These are phyloP conservation scores for Chalaropsis thielavioides DNA, from an alignment of 2,329 filamentous ascomycete genomes.

Conservation along the genomic window DNA sequence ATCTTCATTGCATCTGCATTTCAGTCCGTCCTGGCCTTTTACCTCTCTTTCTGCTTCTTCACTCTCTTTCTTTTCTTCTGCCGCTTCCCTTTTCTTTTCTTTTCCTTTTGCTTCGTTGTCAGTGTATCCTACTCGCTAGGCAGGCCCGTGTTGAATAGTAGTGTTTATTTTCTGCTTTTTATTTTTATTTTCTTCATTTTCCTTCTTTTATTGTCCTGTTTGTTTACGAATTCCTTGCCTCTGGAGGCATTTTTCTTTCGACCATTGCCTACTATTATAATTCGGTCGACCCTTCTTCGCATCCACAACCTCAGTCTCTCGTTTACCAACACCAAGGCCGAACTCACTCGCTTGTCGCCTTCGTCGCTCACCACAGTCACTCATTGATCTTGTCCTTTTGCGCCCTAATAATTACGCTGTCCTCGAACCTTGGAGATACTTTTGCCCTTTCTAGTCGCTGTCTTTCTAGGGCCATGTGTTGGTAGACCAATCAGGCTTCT, in stretches of 20 bases:
- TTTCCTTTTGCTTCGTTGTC: neutral
- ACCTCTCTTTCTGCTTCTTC: neutral
- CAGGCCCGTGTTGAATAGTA: constrained; percentile 12
- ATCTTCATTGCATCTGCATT: constrained; percentile 3
- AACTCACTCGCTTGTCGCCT: neutral
- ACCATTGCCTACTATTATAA: constrained; percentile 8
- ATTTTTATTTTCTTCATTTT: constrained; percentile 19
- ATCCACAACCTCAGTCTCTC: neutral
- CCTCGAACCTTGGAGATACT: neutral
- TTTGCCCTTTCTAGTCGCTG: neutral
- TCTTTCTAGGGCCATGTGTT: constrained; percentile 11
- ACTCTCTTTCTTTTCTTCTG: constrained; percentile 11
- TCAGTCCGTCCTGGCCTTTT: neutral
- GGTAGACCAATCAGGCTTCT: constrained; percentile 4
- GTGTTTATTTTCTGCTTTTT: constrained; percentile 14
- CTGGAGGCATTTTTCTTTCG: constrained; percentile 10
- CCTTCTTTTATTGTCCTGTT: constrained; percentile 13
- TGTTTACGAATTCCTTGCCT: constrained; percentile 9
- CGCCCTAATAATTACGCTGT: neutral
- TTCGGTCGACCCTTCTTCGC: neutral
- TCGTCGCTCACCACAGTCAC: neutral
- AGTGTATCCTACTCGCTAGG: constrained; percentile 7
- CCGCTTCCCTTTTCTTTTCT: constrained; percentile 18
- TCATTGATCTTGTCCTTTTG: constrained; percentile 1
- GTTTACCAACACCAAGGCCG: neutral